Percentiles rank a stretch among this genome's conserved stretches.
These are phyloP conservation scores for Chalciporus piperatus DNA, from an alignment of 768 basidiomycete species.

Conservation along the genomic window DNA sequence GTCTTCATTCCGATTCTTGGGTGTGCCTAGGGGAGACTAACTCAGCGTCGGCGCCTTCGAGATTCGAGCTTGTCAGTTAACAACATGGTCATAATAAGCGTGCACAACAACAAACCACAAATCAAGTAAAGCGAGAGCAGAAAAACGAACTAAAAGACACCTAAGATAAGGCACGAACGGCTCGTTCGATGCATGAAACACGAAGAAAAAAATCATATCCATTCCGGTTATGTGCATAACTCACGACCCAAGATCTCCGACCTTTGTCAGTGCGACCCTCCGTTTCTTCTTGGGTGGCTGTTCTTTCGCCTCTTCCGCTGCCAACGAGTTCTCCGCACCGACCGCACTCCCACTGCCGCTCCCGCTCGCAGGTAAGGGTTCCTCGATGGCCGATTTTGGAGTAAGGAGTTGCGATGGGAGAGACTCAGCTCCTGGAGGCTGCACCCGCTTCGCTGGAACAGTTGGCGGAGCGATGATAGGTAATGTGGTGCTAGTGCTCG, in stretches of 20 bases:
- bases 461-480: conserved; percentile 31
- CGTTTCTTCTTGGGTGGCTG: conserved; percentile 86
- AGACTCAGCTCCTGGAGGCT: conserved; percentile 25
- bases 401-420: conserved; percentile 20
- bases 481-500: conserved; percentile 33
- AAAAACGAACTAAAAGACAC: conserved; percentile 13
- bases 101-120: background rate
- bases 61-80: conserved; percentile 1
- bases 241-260: conserved; percentile 51
- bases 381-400: conserved; percentile 30
- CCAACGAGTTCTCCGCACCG: conserved; percentile 3
- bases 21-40: too few relatives aligned
- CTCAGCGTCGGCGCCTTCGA: background rate
- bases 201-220: conserved; percentile 1
- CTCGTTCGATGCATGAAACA: conserved; percentile 3
- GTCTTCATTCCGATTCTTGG: too few relatives aligned
- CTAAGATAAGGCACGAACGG: conserved; percentile 13
- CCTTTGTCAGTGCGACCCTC: conserved; percentile 69
- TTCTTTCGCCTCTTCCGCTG: conserved; percentile 22
- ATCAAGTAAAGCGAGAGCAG: conserved; percentile 12
- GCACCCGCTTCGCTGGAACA: conserved; percentile 36
- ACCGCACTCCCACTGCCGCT: conserved; percentile 16
- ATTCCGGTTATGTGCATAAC: background rate
- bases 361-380: conserved; percentile 12
- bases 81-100: conserved; percentile 6